phyloP scores from a whole-genome alignment of 2,329 filamentous ascomycete species.

The Aspergillus floridensis region DNA sequence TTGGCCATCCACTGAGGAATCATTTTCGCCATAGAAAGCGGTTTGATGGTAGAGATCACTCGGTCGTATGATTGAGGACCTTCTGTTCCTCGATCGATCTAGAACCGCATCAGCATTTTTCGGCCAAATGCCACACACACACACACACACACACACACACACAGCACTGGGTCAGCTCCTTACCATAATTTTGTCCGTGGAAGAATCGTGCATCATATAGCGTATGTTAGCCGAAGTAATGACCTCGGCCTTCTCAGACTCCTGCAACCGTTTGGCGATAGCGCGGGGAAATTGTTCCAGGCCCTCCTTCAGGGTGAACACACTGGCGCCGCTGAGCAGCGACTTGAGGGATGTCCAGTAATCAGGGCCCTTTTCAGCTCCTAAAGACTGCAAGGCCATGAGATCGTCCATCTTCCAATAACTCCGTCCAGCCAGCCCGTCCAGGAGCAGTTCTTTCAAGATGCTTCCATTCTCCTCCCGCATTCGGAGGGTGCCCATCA shows the following conservation, averaged over 20 bases:
- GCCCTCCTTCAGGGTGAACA: conserved; percentile 53
- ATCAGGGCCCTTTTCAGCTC: conserved; percentile 10
- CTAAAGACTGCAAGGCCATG: conserved; percentile 23
- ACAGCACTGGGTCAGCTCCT: not conserved
- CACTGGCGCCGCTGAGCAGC: conserved; percentile 29
- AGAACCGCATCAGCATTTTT: not conserved
- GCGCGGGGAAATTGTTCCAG: conserved; percentile 60
- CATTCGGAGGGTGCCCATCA: conserved; percentile 53
- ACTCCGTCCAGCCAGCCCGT: not conserved
- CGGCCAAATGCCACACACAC: not conserved
- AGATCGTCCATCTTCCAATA: conserved; percentile 25
- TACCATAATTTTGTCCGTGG: conserved; percentile 26
- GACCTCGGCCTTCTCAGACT: conserved; percentile 60
- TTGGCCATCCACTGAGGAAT: not conserved
- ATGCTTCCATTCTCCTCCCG: conserved; percentile 42
- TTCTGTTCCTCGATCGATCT: conserved; percentile 19
- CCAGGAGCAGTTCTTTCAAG: not conserved
- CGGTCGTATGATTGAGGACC: conserved; percentile 24
- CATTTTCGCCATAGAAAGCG: not conserved
- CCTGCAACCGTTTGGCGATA: conserved; percentile 52
- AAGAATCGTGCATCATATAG: conserved; percentile 38
- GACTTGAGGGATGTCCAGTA: conserved; percentile 18
- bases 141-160: not conserved
- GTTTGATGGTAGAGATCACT: conserved; percentile 30
- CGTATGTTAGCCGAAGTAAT: conserved; percentile 51